Evolutionary conservation across 2,329 filamentous ascomycete genomes (phyloP).

Genomic region (Clathrospora elynae): DNA sequence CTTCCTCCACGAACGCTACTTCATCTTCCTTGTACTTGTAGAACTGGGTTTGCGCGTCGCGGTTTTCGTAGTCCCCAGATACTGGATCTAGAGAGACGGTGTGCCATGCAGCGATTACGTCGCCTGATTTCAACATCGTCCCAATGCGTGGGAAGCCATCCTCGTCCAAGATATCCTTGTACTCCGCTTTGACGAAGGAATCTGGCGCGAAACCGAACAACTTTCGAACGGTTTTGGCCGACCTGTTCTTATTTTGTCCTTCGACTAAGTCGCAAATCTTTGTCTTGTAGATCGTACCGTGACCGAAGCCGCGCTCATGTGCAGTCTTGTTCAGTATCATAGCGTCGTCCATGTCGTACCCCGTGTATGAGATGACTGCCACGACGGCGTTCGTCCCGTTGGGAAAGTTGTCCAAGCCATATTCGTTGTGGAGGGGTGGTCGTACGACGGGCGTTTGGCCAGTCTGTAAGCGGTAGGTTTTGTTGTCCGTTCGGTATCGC

Average conservation of each 20-base stretch:
- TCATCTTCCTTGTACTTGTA: conserved; percentile 95
- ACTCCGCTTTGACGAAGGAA: conserved; percentile 70
- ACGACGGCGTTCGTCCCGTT: conserved; percentile 96
- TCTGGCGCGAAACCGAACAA: conserved; percentile 90
- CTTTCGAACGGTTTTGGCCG: conserved; percentile 72
- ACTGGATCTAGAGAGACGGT: conserved; percentile 75
- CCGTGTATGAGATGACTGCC: conserved; percentile 97
- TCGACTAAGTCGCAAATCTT: conserved; percentile 89
- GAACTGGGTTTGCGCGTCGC: conserved; percentile 82
- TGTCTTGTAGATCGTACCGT: conserved; percentile 97
- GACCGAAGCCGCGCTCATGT: conserved; percentile 92
- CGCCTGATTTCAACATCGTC: conserved; percentile 75
- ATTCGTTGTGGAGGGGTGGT: conserved; percentile 90
- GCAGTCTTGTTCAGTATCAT: conserved; percentile 99
- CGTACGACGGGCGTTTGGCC: conserved; percentile 94
- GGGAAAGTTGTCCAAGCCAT: conserved; percentile 97
- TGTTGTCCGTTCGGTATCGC: conserved; percentile 92
- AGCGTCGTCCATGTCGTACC: conserved; percentile 99
- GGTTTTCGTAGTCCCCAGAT: conserved; percentile 79
- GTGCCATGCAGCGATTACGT: conserved; percentile 87
- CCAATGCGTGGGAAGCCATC: conserved; percentile 88
- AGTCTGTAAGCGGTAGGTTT: conserved; percentile 90
- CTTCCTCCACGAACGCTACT: conserved; percentile 86
- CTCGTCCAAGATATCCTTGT: conserved; percentile 75
- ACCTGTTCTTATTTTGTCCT: conserved; percentile 68